These are phyloP conservation scores for Globisporangium camurandrum DNA, from an alignment of 352 stramenopile species.

Conservation along the genomic window DNA sequence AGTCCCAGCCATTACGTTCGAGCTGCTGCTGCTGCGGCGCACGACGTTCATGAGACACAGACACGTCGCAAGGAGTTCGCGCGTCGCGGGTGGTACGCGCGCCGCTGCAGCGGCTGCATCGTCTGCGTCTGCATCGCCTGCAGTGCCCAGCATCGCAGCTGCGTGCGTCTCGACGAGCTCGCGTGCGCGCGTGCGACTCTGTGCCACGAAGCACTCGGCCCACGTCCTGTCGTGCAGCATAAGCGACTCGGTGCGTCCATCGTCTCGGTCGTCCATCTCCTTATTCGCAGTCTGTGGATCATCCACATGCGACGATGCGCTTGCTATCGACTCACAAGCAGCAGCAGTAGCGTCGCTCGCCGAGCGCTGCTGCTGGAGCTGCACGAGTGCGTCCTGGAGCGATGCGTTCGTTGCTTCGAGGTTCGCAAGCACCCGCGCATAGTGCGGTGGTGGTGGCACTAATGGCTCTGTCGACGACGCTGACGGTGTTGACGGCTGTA, in stretches of 20 bases:
- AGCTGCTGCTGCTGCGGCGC: slow-evolving; percentile 5
- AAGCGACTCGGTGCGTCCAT: slow-evolving; percentile 15
- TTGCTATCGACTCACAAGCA: neutral
- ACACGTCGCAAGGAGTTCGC: slow-evolving; percentile 43
- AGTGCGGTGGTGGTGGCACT: too few relatives aligned
- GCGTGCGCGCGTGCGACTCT: slow-evolving; percentile 22
- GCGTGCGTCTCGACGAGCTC: slow-evolving; percentile 9
- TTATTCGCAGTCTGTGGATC: neutral
- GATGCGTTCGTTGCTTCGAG: slow-evolving; percentile 55
- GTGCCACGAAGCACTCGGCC: slow-evolving; percentile 48
- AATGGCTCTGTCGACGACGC: slow-evolving; percentile 41
- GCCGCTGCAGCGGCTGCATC: too few relatives aligned
- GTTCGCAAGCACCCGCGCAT: slow-evolving; percentile 61
- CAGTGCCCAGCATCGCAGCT: neutral
- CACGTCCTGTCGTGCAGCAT: slow-evolving; percentile 52
- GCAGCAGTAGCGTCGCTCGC: slow-evolving; percentile 1
- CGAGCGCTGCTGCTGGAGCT: slow-evolving; percentile 48
- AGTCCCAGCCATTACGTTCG: neutral
- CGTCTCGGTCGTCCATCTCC: neutral
- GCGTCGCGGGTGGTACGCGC: slow-evolving; percentile 28
- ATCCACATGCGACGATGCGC: neutral
- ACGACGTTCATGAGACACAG: slow-evolving; percentile 54
- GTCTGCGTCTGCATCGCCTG: too few relatives aligned
- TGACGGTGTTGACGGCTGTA: slow-evolving; percentile 20
- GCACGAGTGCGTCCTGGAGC: slow-evolving; percentile 44